Conservation (phyloP, 345 rosid species). For the Salix koriyanagi region DNA sequence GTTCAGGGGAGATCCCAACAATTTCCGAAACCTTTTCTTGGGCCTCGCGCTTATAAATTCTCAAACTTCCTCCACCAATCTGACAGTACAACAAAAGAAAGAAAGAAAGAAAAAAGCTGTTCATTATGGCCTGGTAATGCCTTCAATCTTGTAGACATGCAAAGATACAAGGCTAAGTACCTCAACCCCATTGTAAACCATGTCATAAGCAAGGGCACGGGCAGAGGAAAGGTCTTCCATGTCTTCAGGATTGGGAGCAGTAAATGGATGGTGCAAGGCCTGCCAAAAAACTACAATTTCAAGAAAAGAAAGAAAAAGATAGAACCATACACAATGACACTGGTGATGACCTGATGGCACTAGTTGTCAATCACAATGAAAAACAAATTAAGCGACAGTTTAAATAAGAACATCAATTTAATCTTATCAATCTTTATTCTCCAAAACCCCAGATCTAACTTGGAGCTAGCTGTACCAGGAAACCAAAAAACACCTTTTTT, state of each 20-base stretch:
- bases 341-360: background rate
- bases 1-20: constrained; percentile 69
- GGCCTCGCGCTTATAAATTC: constrained; percentile 80
- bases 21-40: constrained; percentile 84
- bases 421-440: background rate
- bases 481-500: background rate
- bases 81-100: constrained; percentile 26
- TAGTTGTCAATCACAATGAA: background rate
- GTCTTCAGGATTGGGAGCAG: constrained; percentile 94
- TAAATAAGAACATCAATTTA: background rate
- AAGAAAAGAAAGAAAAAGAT: background rate
- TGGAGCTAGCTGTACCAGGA: background rate
- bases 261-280: constrained; percentile 97
- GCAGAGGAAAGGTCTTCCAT: constrained; percentile 80
- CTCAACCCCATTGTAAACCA: constrained; percentile 99
- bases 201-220: constrained; percentile 91
- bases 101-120: background rate
- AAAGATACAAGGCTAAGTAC: constrained; percentile 29
- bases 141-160: constrained; percentile 1
- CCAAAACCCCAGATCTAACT: background rate
- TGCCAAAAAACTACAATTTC: constrained; percentile 25
- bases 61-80: constrained; percentile 99
- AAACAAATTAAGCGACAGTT: background rate
- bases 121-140: background rate
- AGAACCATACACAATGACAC: background rate